Evolutionary conservation across 371 early-diverging fungal genomes (phyloP).

Genomic region (Lichtheimia ornata): DNA sequence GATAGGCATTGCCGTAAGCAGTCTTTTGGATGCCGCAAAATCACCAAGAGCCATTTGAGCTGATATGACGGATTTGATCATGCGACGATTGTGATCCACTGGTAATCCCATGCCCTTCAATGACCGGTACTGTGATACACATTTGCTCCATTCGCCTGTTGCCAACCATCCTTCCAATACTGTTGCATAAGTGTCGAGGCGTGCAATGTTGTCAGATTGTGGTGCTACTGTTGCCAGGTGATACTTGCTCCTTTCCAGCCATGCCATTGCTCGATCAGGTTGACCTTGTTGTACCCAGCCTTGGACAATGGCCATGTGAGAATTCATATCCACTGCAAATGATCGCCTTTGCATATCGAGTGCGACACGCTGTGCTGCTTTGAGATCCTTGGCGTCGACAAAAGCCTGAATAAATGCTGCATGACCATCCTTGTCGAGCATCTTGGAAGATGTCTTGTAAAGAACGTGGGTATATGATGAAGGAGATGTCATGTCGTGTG

Average conservation of each 20-base stretch:
- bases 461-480: conserved; percentile 3
- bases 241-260: conserved; percentile 13
- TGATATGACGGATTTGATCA: conserved; percentile 27
- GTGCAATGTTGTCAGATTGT: conserved; percentile 3
- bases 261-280: conserved; percentile 16
- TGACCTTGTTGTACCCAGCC: conserved; percentile 23
- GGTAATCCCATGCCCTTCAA: conserved; percentile 1
- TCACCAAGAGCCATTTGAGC: conserved; percentile 18
- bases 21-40: conserved; percentile 13
- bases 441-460: conserved; percentile 6
- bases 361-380: conserved; percentile 15
- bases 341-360: conserved; percentile 19
- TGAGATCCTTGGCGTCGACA: conserved; percentile 5
- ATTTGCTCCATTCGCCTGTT: conserved; percentile 22
- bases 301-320: conserved; percentile 21
- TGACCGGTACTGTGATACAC: conserved; percentile 12
- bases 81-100: conserved; percentile 23
- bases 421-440: conserved; percentile 19
- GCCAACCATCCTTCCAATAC: conserved; percentile 29
- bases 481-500: conserved; percentile 3
- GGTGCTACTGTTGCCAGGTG: not conserved
- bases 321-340: conserved; percentile 1
- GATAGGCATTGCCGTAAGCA: conserved; percentile 11
- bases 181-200: conserved; percentile 30
- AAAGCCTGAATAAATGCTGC: conserved; percentile 27